phyloP scores from a whole-genome alignment of 2,329 filamentous ascomycete species.

The Fonsecaea multimorphosa region DNA sequence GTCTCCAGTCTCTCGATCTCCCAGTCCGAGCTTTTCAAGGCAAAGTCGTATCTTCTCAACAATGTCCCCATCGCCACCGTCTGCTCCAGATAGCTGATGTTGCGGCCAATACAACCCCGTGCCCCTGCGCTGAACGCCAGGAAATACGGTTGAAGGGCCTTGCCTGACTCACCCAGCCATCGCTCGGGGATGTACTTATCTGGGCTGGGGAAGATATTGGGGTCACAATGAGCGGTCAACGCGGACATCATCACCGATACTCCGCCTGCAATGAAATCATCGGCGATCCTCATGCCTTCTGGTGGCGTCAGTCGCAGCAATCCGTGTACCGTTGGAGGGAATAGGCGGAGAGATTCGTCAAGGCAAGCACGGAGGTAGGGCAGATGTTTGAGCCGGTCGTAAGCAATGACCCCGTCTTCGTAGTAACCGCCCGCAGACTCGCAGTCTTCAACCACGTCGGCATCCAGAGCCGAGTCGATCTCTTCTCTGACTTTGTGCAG shows the following conservation, averaged over 20 bases:
- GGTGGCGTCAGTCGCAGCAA: conserved; percentile 72
- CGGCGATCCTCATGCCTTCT: conserved; percentile 66
- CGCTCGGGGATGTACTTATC: conserved; percentile 71
- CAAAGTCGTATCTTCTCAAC: conserved; percentile 53
- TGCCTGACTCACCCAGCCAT: conserved; percentile 32
- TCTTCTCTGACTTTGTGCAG: conserved; percentile 54
- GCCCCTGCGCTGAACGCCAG: conserved; percentile 49
- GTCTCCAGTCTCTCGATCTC: conserved; percentile 41
- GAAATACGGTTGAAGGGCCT: conserved; percentile 34
- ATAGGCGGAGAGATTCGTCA: conserved; percentile 76
- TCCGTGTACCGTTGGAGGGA: conserved; percentile 68
- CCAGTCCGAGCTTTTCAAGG: conserved; percentile 43
- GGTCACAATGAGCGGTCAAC: conserved; percentile 73
- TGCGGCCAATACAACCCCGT: conserved; percentile 51
- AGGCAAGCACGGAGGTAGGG: conserved; percentile 77
- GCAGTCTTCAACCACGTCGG: conserved; percentile 45
- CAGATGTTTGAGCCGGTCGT: conserved; percentile 60
- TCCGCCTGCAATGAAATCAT: conserved; percentile 69
- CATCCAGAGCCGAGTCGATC: conserved; percentile 53
- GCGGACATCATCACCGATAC: conserved; percentile 76
- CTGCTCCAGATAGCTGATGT: conserved; percentile 56
- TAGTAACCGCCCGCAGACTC: conserved; percentile 27
- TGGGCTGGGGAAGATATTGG: conserved; percentile 71
- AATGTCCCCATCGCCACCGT: conserved; percentile 53
- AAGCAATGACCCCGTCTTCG: conserved; percentile 53